Evolutionary conservation across 1,284 basidiomycete genomes (phyloP), one percentile per base, ranked within the genome.

Genomic region (Meira miltonrushii): DNA sequence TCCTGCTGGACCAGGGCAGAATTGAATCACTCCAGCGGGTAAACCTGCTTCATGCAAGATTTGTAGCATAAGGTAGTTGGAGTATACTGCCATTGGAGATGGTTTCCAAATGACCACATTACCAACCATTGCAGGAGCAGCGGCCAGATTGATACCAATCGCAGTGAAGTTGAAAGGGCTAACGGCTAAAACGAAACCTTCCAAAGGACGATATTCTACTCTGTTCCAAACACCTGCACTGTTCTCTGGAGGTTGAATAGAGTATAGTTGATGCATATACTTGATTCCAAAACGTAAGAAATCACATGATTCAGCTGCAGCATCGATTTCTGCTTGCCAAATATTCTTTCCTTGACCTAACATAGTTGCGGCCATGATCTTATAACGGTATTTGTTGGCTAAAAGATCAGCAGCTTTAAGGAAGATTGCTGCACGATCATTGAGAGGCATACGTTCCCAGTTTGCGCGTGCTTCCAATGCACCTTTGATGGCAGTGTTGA

Each of bases 321-420:
- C 90, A 80, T 99, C 94, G 66, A 99, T 98, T 83, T 99, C 94
- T 21, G 94, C 95, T 81, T 99, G 94, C 94, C 94, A 98, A 11
- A 85, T 88, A 79, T 97, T 99, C 85, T 99, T 99, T 55, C 95
- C 94, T 82, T 99, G 94, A 12, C 94, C 94, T 48, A 99, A 84
- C 82, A 98, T 96, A 50, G 94, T 97, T 37, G 94, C 92, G 37
- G 95, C 95, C 82, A 97, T 85, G 56, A 99, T 83, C 81, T 89
- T 90, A 92, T 73, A 72, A 47, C 93, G 84, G 80, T 95, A 96
- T 84, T 97, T 97, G 63, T 88, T 88, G 69, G 89, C 87, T 62
- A 93, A 85, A 58, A 98, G 85, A 79, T 98, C 94, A 25, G 77
- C 75, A 11, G 79, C 79, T 80, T 95, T 95, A 71, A 99, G 84